Evolutionary conservation across 164 flowering plant genomes (phyloP), one percentile per base, ranked within the genome.

Genomic region (Cinnamomum chago): DNA sequence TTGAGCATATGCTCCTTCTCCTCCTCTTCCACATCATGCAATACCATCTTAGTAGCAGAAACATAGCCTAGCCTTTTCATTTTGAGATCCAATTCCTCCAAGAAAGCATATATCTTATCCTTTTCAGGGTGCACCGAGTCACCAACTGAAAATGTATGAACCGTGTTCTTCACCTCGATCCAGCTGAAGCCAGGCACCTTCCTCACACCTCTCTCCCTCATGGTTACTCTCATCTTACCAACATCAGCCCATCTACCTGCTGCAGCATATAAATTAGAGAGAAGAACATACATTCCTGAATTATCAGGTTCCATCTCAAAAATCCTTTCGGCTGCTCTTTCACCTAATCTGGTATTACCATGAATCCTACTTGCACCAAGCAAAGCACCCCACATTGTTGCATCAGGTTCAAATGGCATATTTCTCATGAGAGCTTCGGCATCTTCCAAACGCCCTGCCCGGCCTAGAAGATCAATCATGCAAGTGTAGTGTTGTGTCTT

Each of bases 21-120:
- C 81, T 92, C 97, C 78, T 95, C 97, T 79, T 92, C 97, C 55
- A 95, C 97, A 77, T 95, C 98, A 83, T 91, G 98, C 65, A 92
- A 73, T 20, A 90, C 95, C 86, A 90, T 73, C 72, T 90, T 90
- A 2, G 95, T 88, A 0, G 85, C 77, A 23, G 93, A 83, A 67
- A 90, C 84, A 83, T 84, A 92, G 14, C 99, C 97, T 35, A 85
- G 90, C 70, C 55, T 70, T 82, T 89, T 92, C 86, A 92, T 79
- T 68, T 72, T 76, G 60, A 80, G 74, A 75, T 93, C 89, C 74
- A 91, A 69, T 75, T 93, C 97, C 74, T 92, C 97, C 70, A 93
- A 71, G 81, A 85, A 89, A 13, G 90, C 89, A 77, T 91, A 90
- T 27, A 95, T 95, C 70, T 78, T 81, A 2, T 84, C 87, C 79